Percentiles rank a stretch among this genome's conserved stretches.
phyloP scores from a whole-genome alignment of 352 stramenopile species.

The Phytophthora quininea region DNA sequence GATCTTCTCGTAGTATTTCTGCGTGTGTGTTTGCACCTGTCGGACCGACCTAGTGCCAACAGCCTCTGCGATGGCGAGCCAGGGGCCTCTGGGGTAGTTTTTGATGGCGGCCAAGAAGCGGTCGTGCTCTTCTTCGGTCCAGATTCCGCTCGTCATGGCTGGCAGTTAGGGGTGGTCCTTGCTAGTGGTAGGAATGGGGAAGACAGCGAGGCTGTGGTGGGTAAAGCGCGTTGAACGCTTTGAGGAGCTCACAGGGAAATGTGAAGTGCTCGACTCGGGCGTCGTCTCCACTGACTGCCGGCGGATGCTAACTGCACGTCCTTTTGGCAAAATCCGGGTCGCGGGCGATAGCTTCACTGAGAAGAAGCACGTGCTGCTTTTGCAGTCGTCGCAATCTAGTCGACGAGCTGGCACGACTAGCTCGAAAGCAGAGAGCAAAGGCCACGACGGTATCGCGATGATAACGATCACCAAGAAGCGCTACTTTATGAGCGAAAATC shows the following conservation, averaged over 20 bases:
- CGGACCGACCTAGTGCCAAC: constrained; percentile 57
- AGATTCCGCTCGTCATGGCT: constrained; percentile 35
- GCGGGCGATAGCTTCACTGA: no score
- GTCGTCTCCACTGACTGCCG: no score
- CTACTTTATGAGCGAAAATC: no score
- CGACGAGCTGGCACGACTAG: no score
- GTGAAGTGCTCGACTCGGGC: background rate
- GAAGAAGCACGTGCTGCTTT: no score
- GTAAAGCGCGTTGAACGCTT: background rate
- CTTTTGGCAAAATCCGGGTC: no score
- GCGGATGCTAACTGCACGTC: no score
- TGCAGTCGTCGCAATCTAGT: no score
- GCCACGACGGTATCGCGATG: no score
- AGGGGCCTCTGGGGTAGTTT: constrained; percentile 50
- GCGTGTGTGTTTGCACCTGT: constrained; percentile 70
- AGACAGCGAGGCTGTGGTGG: background rate
- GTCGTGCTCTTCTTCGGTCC: constrained; percentile 66
- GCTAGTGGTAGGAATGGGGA: background rate
- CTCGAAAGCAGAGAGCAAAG: no score
- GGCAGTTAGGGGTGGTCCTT: background rate
- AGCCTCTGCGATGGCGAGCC: constrained; percentile 42
- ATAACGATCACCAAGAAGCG: no score
- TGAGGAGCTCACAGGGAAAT: background rate
- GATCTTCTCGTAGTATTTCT: constrained; percentile 83
- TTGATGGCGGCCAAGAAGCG: constrained; percentile 58